These are phyloP conservation scores for Boletus rufocinnamomeus DNA, from an alignment of 768 basidiomycete genomes.

Conservation along the genomic window DNA sequence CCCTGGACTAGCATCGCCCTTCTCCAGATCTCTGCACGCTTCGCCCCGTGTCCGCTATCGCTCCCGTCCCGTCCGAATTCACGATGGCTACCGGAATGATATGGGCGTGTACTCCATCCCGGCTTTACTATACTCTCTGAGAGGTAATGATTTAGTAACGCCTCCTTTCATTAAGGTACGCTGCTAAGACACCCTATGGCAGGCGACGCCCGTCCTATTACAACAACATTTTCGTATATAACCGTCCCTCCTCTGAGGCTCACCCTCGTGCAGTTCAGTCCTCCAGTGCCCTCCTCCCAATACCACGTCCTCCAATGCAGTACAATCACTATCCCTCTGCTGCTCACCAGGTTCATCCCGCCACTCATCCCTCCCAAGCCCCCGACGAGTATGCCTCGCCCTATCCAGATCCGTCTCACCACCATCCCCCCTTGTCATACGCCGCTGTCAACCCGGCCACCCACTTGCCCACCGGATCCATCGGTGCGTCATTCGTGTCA, in stretches of 20 bases:
- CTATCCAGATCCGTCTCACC: slow-evolving; percentile 30
- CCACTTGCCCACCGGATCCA: slow-evolving; percentile 23
- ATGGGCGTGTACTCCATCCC: slow-evolving; percentile 37
- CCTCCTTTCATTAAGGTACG: slow-evolving; percentile 40
- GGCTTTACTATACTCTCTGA: slow-evolving; percentile 35
- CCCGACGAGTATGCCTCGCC: slow-evolving; percentile 22
- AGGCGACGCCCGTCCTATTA: slow-evolving; percentile 39
- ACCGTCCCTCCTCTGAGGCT: slow-evolving; percentile 20
- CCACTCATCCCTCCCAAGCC: slow-evolving; percentile 23
- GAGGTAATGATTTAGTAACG: slow-evolving; percentile 43
- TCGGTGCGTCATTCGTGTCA: slow-evolving; percentile 29
- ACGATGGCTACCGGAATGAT: slow-evolving; percentile 38
- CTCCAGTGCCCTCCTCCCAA: not conserved
- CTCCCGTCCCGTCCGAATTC: slow-evolving; percentile 32
- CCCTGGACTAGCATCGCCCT: slow-evolving; percentile 28
- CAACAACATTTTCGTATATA: slow-evolving; percentile 37
- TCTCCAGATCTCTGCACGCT: slow-evolving; percentile 30
- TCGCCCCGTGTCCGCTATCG: slow-evolving; percentile 29
- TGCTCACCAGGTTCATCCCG: slow-evolving; percentile 20
- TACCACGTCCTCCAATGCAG: slow-evolving; percentile 26
- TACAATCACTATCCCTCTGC: slow-evolving; percentile 29
- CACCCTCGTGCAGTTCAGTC: slow-evolving; percentile 14
- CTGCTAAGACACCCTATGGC: slow-evolving; percentile 38
- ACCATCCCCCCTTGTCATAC: slow-evolving; percentile 28
- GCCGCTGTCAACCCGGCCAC: slow-evolving; percentile 26